A percentile compares a stretch with the other conserved stretches of the same genome.
These are phyloP conservation scores for Acanthamoeba polyphaga DNA, from an alignment of 208 protist species.

Conservation along the genomic window DNA sequence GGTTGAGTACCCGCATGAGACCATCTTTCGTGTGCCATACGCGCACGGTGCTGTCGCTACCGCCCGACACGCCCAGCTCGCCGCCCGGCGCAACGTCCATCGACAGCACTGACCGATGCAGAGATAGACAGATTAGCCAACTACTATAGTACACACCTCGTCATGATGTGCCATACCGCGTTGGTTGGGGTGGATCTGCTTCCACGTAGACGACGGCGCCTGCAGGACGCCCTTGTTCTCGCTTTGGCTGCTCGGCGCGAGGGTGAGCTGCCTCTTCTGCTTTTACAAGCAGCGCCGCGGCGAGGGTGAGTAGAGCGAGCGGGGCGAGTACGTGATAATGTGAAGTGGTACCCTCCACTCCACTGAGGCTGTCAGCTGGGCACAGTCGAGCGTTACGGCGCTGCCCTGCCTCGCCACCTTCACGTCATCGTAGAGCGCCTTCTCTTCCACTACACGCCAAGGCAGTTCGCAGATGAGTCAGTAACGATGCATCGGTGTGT, in stretches of 20 bases:
- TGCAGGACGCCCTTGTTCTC: conserved; percentile 20
- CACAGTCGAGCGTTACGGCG: neutral
- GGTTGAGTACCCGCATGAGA: neutral
- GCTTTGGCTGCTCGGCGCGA: neutral
- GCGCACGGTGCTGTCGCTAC: conserved; percentile 39
- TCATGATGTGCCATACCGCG: neutral
- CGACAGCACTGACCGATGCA: neutral
- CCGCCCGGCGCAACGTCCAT: conserved; percentile 16
- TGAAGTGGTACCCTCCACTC: conserved; percentile 40
- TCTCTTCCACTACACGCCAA: neutral
- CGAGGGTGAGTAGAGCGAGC: neutral
- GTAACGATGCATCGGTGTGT: neutral
- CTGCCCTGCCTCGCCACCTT: conserved; percentile 1
- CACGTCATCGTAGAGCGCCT: conserved; percentile 52
- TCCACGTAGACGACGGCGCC: conserved; percentile 30
- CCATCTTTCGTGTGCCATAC: conserved; percentile 63
- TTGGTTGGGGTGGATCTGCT: conserved; percentile 39
- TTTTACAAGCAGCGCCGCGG: neutral
- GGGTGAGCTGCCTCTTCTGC: conserved; percentile 1
- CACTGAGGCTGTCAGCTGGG: neutral
- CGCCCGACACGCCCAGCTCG: conserved; percentile 58
- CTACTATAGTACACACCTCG: neutral
- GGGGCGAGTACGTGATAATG: neutral
- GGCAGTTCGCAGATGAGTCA: too few species aligned
- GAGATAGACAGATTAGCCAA: neutral